Conservation (phyloP, 106 monocot genomes). For the Chionographis japonica region DNA sequence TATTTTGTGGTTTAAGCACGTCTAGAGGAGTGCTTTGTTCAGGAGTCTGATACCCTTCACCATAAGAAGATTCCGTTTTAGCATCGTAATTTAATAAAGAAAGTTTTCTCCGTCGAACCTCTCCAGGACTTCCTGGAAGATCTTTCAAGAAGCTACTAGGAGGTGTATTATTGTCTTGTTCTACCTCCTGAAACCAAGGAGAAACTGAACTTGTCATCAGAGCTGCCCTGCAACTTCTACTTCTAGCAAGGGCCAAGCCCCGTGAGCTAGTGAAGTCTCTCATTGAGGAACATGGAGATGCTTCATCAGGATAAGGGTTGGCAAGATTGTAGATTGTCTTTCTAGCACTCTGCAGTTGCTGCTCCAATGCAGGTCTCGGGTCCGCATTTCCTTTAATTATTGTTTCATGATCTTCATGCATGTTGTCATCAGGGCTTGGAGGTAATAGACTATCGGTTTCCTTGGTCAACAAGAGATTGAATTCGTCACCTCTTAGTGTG, state of each 20-base stretch:
- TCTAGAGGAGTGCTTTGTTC: slow-evolving; percentile 3
- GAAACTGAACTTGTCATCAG: slow-evolving; percentile 27
- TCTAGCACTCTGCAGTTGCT: slow-evolving; percentile 17
- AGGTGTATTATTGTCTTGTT: slow-evolving; percentile 29
- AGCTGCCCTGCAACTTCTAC: slow-evolving; percentile 44
- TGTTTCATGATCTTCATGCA: slow-evolving; percentile 8
- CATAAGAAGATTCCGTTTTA: slow-evolving; percentile 5
- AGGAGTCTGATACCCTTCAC: slow-evolving; percentile 1
- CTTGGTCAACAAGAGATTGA: slow-evolving; percentile 18
- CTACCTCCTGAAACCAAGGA: slow-evolving; percentile 22
- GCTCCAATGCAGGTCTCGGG: slow-evolving; percentile 6
- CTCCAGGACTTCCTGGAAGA: slow-evolving; percentile 25
- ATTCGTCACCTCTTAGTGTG: slow-evolving; percentile 28
- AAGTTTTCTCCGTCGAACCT: slow-evolving; percentile 14
- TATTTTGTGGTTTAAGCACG: slow-evolving; percentile 7
- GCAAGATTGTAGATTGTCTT: slow-evolving; percentile 7
- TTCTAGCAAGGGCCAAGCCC: slow-evolving; percentile 23
- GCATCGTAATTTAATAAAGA: neutral
- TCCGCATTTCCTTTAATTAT: slow-evolving; percentile 6
- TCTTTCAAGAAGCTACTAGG: slow-evolving; percentile 16
- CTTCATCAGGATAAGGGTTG: slow-evolving; percentile 14
- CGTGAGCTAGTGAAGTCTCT: slow-evolving; percentile 8
- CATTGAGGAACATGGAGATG: slow-evolving; percentile 6
- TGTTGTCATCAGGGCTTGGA: slow-evolving; percentile 6
- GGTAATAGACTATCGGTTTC: slow-evolving; percentile 31